These are phyloP conservation scores for Verticillium nubilum DNA, from an alignment of 2,329 filamentous ascomycete species.

Conservation along the genomic window DNA sequence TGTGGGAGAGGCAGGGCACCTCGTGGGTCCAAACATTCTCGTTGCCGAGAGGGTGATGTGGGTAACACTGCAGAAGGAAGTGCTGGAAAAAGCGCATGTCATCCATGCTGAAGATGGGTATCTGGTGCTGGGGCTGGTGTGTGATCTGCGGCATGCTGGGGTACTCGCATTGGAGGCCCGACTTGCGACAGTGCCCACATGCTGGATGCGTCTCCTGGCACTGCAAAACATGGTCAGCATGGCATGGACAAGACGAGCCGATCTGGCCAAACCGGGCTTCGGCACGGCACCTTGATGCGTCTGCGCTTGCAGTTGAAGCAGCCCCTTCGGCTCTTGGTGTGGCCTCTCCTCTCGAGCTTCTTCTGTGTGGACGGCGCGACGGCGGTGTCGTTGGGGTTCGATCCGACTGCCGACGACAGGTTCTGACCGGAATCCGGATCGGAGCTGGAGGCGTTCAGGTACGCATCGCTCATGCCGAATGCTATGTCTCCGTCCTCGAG, in stretches of 20 bases:
- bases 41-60: slow-evolving; percentile 59
- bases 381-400: slow-evolving; percentile 2
- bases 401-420: neutral
- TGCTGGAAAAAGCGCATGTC: slow-evolving; percentile 68
- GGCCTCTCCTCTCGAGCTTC: slow-evolving; percentile 50
- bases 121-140: slow-evolving; percentile 48
- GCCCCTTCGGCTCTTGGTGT: slow-evolving; percentile 60
- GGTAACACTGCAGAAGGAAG: slow-evolving; percentile 56
- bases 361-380: slow-evolving; percentile 15
- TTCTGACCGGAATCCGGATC: slow-evolving; percentile 15
- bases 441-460: slow-evolving; percentile 17
- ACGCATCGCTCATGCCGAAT: slow-evolving; percentile 16
- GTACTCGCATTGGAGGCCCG: slow-evolving; percentile 58
- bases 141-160: slow-evolving; percentile 43
- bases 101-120: slow-evolving; percentile 53
- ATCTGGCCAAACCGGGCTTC: neutral
- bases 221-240: slow-evolving; percentile 25
- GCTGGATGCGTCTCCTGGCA: slow-evolving; percentile 61
- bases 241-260: neutral
- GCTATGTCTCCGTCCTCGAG: slow-evolving; percentile 22
- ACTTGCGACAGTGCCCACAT: slow-evolving; percentile 59
- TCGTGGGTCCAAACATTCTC: slow-evolving; percentile 63
- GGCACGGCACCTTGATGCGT: slow-evolving; percentile 56
- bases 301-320: slow-evolving; percentile 64
- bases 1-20: slow-evolving; percentile 62